These are phyloP conservation scores for Colletotrichum chrysophilum DNA, from an alignment of 2,329 filamentous ascomycete species.

Conservation along the genomic window DNA sequence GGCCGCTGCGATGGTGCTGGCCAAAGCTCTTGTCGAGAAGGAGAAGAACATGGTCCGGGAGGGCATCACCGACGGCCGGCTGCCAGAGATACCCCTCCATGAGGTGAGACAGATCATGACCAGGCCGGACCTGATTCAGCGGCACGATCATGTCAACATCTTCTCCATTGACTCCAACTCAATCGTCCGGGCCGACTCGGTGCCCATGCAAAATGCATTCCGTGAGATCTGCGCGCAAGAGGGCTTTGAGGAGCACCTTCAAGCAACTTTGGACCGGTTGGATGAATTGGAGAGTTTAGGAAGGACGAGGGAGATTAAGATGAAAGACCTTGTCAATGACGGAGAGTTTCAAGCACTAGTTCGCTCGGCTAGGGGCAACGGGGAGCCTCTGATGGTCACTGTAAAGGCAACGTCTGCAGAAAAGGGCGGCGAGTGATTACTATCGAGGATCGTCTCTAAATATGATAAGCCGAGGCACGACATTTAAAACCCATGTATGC, in stretches of 20 bases:
- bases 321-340: slow-evolving; percentile 89
- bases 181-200: slow-evolving; percentile 90
- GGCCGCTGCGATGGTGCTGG: slow-evolving; percentile 92
- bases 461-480: background rate
- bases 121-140: slow-evolving; percentile 89
- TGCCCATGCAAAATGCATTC: slow-evolving; percentile 96
- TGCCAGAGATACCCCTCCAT: slow-evolving; percentile 64
- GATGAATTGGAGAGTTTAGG: slow-evolving; percentile 89
- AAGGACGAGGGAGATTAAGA: slow-evolving; percentile 90
- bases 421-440: background rate
- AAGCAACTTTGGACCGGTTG: slow-evolving; percentile 70
- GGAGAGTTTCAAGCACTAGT: slow-evolving; percentile 61
- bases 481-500: background rate
- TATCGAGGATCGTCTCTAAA: background rate
- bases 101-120: slow-evolving; percentile 93
- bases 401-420: background rate
- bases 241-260: slow-evolving; percentile 58
- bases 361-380: background rate
- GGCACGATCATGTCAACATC: slow-evolving; percentile 91
- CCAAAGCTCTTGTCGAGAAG: slow-evolving; percentile 86
- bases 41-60: slow-evolving; percentile 61
- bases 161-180: slow-evolving; percentile 91
- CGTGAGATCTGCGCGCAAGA: slow-evolving; percentile 75
- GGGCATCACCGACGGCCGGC: slow-evolving; percentile 1
- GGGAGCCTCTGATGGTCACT: background rate